Percentiles rank a stretch among this genome's conserved stretches.
Evolutionary conservation across 2,329 filamentous ascomycete species (phyloP).

Genomic region (Blumeria hordei): DNA sequence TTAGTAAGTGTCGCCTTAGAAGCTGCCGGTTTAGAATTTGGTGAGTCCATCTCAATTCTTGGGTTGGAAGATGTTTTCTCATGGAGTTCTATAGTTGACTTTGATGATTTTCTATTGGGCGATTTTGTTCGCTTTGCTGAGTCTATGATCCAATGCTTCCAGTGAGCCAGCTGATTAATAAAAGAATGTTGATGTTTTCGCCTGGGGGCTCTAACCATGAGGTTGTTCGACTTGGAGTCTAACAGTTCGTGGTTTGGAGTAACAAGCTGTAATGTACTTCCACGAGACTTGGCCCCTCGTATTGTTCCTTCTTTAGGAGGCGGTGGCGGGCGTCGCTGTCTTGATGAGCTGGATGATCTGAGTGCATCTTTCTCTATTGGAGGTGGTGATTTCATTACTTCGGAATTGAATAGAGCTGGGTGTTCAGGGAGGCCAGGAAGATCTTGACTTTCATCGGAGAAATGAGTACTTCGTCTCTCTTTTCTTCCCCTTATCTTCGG

Average conservation of each 20-base stretch:
- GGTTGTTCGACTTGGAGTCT: conserved; percentile 20
- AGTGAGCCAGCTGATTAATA: conserved; percentile 38
- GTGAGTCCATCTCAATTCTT: conserved; percentile 24
- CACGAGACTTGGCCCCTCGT: conserved; percentile 45
- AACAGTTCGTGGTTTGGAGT: conserved; percentile 39
- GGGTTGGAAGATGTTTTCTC: conserved; percentile 21
- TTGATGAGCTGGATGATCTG: conserved; percentile 52
- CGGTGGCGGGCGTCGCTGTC: conserved; percentile 48
- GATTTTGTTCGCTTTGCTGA: conserved; percentile 37
- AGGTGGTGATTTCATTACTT: conserved; percentile 28
- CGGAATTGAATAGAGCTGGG: conserved; percentile 13
- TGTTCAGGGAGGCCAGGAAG: conserved; percentile 53
- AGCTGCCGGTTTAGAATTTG: conserved; percentile 34
- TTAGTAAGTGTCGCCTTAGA: conserved; percentile 19
- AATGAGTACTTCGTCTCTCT: conserved; percentile 48
- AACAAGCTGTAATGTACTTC: conserved; percentile 71
- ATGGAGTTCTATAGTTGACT: conserved; percentile 33
- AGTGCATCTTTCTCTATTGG: conserved; percentile 60
- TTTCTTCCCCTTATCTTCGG: conserved; percentile 53
- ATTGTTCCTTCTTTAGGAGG: conserved; percentile 64
- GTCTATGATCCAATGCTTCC: conserved; percentile 53
- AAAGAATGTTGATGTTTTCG: conserved; percentile 37
- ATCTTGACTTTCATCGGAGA: conserved; percentile 41
- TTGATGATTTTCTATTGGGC: conserved; percentile 19
- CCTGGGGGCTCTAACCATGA: conserved; percentile 15